A percentile compares a stretch with the other conserved stretches of the same genome.
phyloP scores from a whole-genome alignment of 2,329 filamentous ascomycete genomes.

The Phaeosphaeriaceae sp. region DNA sequence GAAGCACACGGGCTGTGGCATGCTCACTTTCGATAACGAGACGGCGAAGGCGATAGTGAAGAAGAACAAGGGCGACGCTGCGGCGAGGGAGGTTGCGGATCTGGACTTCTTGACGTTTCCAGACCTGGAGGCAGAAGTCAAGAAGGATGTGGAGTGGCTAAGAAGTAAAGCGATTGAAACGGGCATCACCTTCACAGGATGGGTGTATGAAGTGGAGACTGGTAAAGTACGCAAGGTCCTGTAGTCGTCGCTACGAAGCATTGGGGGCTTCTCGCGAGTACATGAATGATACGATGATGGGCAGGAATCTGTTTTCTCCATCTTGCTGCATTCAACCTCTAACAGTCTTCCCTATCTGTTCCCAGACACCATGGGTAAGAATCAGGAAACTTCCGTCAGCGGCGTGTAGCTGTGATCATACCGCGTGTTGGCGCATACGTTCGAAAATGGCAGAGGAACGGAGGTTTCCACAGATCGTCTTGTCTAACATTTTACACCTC shows the following conservation, averaged over 20 bases:
- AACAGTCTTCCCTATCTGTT: neutral
- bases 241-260: conserved; percentile 10
- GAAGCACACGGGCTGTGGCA: conserved; percentile 78
- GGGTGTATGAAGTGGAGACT: conserved; percentile 80
- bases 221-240: conserved; percentile 65
- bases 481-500: too few species aligned
- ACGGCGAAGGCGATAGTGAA: conserved; percentile 64
- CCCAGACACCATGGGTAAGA: neutral
- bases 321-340: neutral
- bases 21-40: conserved; percentile 72
- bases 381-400: too few species aligned
- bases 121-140: conserved; percentile 64
- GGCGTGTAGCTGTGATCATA: too few species aligned
- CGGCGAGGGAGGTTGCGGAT: conserved; percentile 53
- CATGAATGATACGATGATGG: neutral
- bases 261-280: conserved; percentile 6
- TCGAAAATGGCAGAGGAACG: too few species aligned
- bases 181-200: conserved; percentile 70
- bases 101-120: conserved; percentile 73
- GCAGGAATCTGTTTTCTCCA: neutral
- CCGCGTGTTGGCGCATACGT: too few species aligned
- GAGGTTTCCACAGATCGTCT: too few species aligned
- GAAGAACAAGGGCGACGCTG: conserved; percentile 64
- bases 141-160: conserved; percentile 71
- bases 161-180: conserved; percentile 67